Evolutionary conservation across 1,284 basidiomycete species (phyloP).

Genomic region (Thecaphora thlaspeos): DNA sequence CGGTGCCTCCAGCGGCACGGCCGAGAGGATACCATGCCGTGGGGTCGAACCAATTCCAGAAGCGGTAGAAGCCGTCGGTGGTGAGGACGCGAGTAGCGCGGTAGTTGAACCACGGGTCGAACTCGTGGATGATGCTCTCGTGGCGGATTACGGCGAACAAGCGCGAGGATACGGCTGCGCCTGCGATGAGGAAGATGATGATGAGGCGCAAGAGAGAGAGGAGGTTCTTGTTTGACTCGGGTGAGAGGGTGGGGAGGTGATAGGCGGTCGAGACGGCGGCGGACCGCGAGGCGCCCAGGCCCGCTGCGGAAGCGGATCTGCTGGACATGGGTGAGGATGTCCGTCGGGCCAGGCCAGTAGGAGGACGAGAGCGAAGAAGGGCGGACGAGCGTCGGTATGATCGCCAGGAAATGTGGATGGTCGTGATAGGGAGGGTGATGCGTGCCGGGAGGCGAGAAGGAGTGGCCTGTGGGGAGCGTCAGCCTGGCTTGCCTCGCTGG

Average conservation of each 20-base stretch:
- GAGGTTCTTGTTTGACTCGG: constrained; percentile 40
- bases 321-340: too few species aligned
- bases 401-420: too few species aligned
- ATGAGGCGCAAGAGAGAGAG: constrained; percentile 51
- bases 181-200: constrained; percentile 55
- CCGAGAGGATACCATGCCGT: constrained; percentile 96
- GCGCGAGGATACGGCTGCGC: constrained; percentile 89
- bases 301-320: too few species aligned
- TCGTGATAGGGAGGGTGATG: too few species aligned
- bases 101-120: constrained; percentile 77
- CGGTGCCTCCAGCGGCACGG: constrained; percentile 94
- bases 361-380: too few species aligned
- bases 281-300: too few species aligned
- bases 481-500: too few species aligned
- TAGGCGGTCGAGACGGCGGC: constrained; percentile 14
- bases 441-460: too few species aligned
- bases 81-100: constrained; percentile 80
- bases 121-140: constrained; percentile 99
- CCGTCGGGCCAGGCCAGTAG: too few species aligned
- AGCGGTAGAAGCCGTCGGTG: constrained; percentile 56
- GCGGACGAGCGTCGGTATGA: too few species aligned
- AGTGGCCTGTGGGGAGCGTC: too few species aligned
- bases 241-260: constrained; percentile 26
- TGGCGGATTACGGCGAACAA: constrained; percentile 97
- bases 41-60: constrained; percentile 94